Evolutionary conservation across 768 basidiomycete genomes (phyloP).

Genomic region (Thelephora aurantiotincta): DNA sequence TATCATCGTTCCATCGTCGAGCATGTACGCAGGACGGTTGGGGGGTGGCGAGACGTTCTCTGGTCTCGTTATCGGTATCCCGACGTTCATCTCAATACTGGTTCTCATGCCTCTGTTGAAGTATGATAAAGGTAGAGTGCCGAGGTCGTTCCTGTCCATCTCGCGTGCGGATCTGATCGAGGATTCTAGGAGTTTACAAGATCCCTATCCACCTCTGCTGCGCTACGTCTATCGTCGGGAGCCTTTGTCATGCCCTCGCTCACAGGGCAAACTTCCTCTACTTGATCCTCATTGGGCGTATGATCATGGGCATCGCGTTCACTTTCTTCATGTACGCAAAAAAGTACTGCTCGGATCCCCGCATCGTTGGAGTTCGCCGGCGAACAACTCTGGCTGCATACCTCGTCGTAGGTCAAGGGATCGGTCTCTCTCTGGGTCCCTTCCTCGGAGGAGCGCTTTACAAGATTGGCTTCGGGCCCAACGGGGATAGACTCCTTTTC

Average conservation of each 20-base stretch:
- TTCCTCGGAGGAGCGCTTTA: conserved; percentile 47
- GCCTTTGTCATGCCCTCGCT: conserved; percentile 46
- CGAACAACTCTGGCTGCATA: conserved; percentile 49
- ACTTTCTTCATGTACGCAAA: conserved; percentile 56
- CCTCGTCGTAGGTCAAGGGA: conserved; percentile 47
- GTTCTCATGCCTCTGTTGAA: conserved; percentile 39
- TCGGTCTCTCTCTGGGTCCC: conserved; percentile 49
- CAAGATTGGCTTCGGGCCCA: conserved; percentile 1
- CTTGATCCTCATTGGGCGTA: conserved; percentile 58
- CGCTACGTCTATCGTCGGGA: conserved; percentile 35
- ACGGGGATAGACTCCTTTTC: conserved; percentile 22
- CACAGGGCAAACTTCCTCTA: conserved; percentile 47
- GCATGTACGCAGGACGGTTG: conserved; percentile 43
- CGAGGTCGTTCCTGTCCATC: background rate
- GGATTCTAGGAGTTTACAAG: conserved; percentile 33
- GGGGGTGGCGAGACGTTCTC: conserved; percentile 62
- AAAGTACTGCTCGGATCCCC: conserved; percentile 55
- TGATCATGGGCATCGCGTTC: conserved; percentile 46
- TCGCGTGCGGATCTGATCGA: background rate
- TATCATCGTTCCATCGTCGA: conserved; percentile 53
- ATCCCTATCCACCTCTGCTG: conserved; percentile 42
- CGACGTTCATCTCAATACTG: conserved; percentile 45
- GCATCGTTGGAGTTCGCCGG: conserved; percentile 47
- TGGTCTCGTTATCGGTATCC: conserved; percentile 55
- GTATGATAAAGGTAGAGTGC: conserved; percentile 36